Conservation (phyloP, 2,329 filamentous ascomycete species). For the Penicillium sp. region DNA sequence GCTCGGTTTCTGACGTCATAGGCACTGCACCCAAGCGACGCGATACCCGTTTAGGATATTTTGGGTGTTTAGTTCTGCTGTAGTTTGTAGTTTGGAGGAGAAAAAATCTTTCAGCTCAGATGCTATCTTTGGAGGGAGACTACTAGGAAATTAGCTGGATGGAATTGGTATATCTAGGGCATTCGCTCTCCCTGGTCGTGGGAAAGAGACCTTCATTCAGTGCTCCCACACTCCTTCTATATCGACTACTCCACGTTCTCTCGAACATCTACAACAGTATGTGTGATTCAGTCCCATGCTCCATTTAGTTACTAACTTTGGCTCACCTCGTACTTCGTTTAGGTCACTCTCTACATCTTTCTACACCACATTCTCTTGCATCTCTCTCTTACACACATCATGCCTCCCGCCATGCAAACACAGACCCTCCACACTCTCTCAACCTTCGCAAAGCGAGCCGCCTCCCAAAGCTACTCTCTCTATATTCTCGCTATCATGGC, state of each 20-base stretch:
- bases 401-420: not conserved
- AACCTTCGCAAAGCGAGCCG: conserved; percentile 16
- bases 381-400: not conserved
- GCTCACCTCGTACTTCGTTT: not conserved
- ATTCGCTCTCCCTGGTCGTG: not conserved
- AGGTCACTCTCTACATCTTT: not conserved
- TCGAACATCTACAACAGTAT: not conserved
- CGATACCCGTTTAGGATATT: conserved; percentile 17
- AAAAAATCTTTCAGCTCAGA: conserved; percentile 16
- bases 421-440: not conserved
- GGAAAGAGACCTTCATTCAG: not conserved
- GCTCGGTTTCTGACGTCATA: conserved; percentile 27
- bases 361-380: not conserved
- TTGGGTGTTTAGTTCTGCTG: conserved; percentile 5
- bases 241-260: not conserved
- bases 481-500: conserved; percentile 29
- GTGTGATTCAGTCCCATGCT: not conserved
- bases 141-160: not conserved
- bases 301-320: not conserved
- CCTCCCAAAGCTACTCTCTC: conserved; percentile 15
- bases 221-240: not conserved
- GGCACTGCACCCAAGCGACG: not conserved
- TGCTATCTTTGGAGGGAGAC: conserved; percentile 10
- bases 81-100: not conserved
- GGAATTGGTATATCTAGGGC: not conserved